Conservation (phyloP, 1,284 basidiomycete genomes). For the Chondrostereum purpureum region DNA sequence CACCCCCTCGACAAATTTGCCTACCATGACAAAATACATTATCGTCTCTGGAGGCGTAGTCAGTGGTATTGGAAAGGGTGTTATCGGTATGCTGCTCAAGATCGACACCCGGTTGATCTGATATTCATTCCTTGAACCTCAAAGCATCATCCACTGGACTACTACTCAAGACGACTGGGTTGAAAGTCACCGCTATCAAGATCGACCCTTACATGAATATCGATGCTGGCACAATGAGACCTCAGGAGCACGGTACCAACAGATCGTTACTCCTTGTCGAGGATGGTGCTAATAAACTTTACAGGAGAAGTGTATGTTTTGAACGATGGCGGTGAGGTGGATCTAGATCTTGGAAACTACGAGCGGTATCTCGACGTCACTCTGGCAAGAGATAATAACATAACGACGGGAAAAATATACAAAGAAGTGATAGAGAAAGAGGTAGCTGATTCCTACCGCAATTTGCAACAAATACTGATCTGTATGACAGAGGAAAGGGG, state of each 20-base stretch:
- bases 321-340: conserved; percentile 98
- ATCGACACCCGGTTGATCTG: conserved; percentile 1
- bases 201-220: conserved; percentile 99
- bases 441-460: conserved; percentile 41
- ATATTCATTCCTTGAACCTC: conserved; percentile 11
- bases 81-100: conserved; percentile 65
- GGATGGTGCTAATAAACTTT: conserved; percentile 15
- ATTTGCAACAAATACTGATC: conserved; percentile 13
- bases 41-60: conserved; percentile 88
- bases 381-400: conserved; percentile 92
- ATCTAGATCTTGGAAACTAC: conserved; percentile 97
- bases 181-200: conserved; percentile 98
- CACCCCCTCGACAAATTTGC: conserved; percentile 1
- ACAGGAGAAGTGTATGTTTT: conserved; percentile 96
- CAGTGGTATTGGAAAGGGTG: conserved; percentile 91
- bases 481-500: conserved; percentile 74
- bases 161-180: conserved; percentile 89
- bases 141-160: conserved; percentile 95
- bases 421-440: conserved; percentile 96
- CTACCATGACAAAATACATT: conserved; percentile 85
- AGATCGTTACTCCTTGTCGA: conserved; percentile 18
- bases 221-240: conserved; percentile 98
- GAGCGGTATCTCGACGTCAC: conserved; percentile 97
- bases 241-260: conserved; percentile 89
- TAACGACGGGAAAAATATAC: conserved; percentile 98